A percentile compares a stretch with the other conserved stretches of the same genome.
Conservation (phyloP, 441 rosid genomes). For the Gossypium trilobum region DNA sequence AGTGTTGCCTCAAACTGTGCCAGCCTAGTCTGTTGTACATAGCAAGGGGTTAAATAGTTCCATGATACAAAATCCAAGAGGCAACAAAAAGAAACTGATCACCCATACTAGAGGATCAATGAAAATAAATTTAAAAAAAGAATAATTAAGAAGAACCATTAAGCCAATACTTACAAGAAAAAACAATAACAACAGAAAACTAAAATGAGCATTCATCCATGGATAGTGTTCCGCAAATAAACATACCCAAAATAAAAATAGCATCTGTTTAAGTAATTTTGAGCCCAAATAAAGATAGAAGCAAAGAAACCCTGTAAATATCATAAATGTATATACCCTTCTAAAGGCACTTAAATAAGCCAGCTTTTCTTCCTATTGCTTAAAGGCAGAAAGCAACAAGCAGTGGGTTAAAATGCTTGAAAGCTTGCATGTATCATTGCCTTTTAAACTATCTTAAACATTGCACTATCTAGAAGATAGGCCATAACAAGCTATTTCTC, state of each 20-base stretch:
- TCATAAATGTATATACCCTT: neutral
- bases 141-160: neutral
- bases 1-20: slow-evolving; percentile 61
- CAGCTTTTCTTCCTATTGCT: neutral
- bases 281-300: neutral
- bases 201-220: neutral
- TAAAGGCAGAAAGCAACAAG: slow-evolving; percentile 5
- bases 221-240: neutral
- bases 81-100: slow-evolving; percentile 4
- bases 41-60: slow-evolving; percentile 1
- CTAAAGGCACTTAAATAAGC: neutral
- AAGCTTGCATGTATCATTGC: neutral
- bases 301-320: neutral
- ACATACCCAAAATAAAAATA: neutral
- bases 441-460: neutral
- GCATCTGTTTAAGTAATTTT: neutral
- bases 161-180: neutral
- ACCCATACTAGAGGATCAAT: neutral
- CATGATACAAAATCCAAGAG: neutral
- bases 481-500: neutral
- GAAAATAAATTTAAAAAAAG: neutral
- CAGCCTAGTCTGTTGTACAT: slow-evolving; percentile 57
- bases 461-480: slow-evolving; percentile 4
- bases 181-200: neutral
- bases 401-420: neutral